Evolutionary conservation across 2,329 filamentous ascomycete genomes (phyloP), one percentile per base, ranked within the genome.

Genomic region (Fonsecaea nubica): DNA sequence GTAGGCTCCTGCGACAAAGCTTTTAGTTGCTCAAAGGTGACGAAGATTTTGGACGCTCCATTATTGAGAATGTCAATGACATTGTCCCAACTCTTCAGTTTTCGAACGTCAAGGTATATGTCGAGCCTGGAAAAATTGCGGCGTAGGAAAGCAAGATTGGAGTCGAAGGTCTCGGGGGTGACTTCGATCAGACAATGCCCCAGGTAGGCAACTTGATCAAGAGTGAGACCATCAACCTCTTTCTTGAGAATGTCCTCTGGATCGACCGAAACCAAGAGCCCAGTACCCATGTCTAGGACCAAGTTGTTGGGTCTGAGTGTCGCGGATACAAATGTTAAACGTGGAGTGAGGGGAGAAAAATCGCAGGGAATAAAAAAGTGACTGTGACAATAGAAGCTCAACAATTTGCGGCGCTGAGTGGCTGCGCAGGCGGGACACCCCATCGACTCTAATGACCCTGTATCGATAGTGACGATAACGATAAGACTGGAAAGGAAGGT

Each of bases 41-140:
- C 91, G 77, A 98, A 95, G 69, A 95, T 90, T 76, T 90, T 95
- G 60, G 89, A 87, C 6, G 93, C 92, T 66, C 95, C 95, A 70
- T 89, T 87, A 77, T 99, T 92, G 63, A 99, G 87, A 40, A 98
- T 84, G 55, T 90, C 86, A 62, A 94, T 81, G 40, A 98, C 83
- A 70, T 96, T 90, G 71, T 93, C 90, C 63, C 83, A 82, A 10
- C 88, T 88, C 36, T 86, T 78, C 45, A 98, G 83, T 25, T 81
- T 80, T 4, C 91, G 90, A 58, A 89, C 92, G 74, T 97, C 92
- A 71, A 97, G 86, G 77, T 91, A 93, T 70, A 91, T 86, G 71
- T 83, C 78, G 61, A 87, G 84, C 8, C 79, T 78, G 62, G 82
- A 80, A 69, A 88, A 84, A 50, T 87, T 85, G 59, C 84, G 78